A percentile compares a stretch with the other conserved stretches of the same genome.
Conservation (phyloP, 495 filamentous ascomycete genomes). For the Trichodelitschia bisporula region DNA sequence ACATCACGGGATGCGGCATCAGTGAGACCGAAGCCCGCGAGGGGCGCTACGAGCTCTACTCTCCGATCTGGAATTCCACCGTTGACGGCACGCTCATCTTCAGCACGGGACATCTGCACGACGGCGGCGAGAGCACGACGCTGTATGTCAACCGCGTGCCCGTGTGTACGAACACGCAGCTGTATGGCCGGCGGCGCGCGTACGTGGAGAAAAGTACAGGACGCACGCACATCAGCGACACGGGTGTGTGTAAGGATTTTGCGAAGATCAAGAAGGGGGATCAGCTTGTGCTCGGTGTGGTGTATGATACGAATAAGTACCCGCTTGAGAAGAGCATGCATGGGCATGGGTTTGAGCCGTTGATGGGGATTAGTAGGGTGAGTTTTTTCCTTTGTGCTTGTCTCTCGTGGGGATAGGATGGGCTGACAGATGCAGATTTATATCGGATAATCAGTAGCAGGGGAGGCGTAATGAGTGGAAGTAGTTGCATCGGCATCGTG, state of each 20-base stretch:
- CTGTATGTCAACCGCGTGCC: no score
- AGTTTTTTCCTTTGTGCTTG: background rate
- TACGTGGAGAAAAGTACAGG: no score
- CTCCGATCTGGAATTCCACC: conserved; percentile 1
- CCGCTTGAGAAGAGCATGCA: background rate
- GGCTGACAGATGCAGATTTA: no score
- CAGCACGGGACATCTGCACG: background rate
- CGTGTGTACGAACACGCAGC: no score
- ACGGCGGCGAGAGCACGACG: no score
- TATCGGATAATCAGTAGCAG: no score
- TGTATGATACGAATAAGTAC: background rate
- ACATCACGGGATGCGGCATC: conserved; percentile 1
- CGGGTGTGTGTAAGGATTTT: background rate
- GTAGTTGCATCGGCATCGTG: no score
- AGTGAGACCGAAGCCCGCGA: background rate
- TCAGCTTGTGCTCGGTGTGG: background rate
- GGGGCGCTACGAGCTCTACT: background rate
- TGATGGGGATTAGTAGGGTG: background rate
- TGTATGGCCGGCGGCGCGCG: no score
- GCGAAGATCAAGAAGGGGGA: background rate
- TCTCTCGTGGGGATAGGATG: no score
- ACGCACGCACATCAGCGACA: background rate
- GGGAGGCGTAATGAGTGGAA: no score
- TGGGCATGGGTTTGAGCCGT: background rate
- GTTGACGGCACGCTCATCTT: background rate